Percentiles rank a stretch among this genome's conserved stretches.
These are phyloP conservation scores for Eucalyptus sp. DNA, from an alignment of 345 rosid species.

Conservation along the genomic window DNA sequence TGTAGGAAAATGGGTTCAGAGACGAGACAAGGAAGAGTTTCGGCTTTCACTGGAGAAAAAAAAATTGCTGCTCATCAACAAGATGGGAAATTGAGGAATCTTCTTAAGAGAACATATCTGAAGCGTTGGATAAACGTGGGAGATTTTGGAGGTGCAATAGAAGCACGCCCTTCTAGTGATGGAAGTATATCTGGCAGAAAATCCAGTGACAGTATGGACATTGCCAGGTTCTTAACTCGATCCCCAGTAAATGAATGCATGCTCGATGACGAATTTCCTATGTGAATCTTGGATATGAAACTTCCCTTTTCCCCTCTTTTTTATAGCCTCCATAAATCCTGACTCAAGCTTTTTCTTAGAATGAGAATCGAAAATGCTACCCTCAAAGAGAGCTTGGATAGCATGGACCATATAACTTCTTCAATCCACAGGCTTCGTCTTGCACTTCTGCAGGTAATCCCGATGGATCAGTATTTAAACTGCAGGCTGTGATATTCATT, in stretches of 20 bases:
- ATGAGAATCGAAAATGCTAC: slow-evolving; percentile 89
- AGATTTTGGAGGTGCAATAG: slow-evolving; percentile 40
- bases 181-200: slow-evolving; percentile 12
- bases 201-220: slow-evolving; percentile 33
- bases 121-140: slow-evolving; percentile 55
- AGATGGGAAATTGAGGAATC: slow-evolving; percentile 67
- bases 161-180: slow-evolving; percentile 17
- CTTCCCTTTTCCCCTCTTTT: neutral
- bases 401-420: slow-evolving; percentile 70
- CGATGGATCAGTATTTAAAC: neutral
- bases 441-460: slow-evolving; percentile 60
- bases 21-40: slow-evolving; percentile 24
- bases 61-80: slow-evolving; percentile 22
- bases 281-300: neutral
- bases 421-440: slow-evolving; percentile 75
- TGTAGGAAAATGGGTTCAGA: slow-evolving; percentile 44
- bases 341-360: slow-evolving; percentile 19
- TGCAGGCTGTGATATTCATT: neutral
- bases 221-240: slow-evolving; percentile 54
- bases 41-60: slow-evolving; percentile 14
- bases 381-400: slow-evolving; percentile 78
- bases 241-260: neutral
- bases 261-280: neutral
- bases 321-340: neutral
- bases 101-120: slow-evolving; percentile 76